Evolutionary conservation across 164 flowering plant species (phyloP).

Genomic region (Stephania cephalantha): DNA sequence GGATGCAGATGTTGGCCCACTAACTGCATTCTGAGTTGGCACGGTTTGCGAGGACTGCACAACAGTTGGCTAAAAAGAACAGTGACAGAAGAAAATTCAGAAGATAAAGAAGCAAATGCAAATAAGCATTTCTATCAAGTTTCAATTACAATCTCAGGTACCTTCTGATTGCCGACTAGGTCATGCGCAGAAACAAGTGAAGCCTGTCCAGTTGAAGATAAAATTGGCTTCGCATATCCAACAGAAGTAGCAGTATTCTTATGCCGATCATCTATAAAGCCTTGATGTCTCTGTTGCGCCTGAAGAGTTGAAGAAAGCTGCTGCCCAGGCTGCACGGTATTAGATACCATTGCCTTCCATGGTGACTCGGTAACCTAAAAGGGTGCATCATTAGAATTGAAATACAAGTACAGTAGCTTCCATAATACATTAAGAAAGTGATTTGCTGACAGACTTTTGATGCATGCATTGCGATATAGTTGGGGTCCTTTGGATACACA

Average conservation of each 20-base stretch:
- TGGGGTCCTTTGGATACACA: no score
- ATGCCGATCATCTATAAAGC: constrained; percentile 52
- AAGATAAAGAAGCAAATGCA: not conserved
- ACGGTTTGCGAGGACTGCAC: constrained; percentile 24
- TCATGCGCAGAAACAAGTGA: constrained; percentile 31
- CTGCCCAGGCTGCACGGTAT: constrained; percentile 34
- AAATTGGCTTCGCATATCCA: constrained; percentile 40
- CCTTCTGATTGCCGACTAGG: constrained; percentile 48
- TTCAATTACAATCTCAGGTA: constrained; percentile 9
- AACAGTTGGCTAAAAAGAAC: constrained; percentile 1
- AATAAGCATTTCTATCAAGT: not conserved
- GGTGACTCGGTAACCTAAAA: constrained; percentile 31
- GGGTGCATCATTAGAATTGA: not conserved
- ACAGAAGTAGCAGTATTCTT: constrained; percentile 33
- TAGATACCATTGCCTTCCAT: constrained; percentile 44
- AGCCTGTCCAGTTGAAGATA: constrained; percentile 41
- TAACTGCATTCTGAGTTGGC: constrained; percentile 39
- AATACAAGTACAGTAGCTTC: not conserved
- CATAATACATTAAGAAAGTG: not conserved
- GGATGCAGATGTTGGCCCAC: constrained; percentile 32
- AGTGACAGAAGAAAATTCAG: not conserved
- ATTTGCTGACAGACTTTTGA: not conserved
- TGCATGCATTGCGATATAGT: no score
- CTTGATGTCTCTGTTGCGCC: constrained; percentile 57
- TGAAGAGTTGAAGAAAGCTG: constrained; percentile 51